Evolutionary conservation across 2,329 filamentous ascomycete species (phyloP), one percentile per base, ranked within the genome.

Genomic region (Fusarium proliferatum): DNA sequence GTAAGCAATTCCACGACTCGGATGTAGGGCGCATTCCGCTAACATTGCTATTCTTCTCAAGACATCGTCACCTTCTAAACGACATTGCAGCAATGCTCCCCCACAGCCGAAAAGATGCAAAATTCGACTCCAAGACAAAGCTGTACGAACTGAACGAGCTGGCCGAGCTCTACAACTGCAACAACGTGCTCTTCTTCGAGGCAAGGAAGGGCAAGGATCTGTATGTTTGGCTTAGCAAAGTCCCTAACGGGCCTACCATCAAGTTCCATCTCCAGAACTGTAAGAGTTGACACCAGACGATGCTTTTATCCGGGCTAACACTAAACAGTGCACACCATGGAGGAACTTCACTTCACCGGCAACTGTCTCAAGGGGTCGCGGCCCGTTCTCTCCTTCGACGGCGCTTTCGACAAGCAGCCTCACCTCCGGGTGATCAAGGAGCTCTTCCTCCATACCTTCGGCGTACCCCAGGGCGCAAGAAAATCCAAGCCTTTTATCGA

Each of bases 401-500:
- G 90, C 60, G 90, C 91, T 23, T 99, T 99, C 84, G 94, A 97
- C 69, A 89, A 88, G 75, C 88, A 94, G 78, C 93, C 95, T 5
- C 91, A 97, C 79, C 91, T 97, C 62, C 88, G 88, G 72, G 87
- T 97, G 73, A 91, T 98, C 79, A 95, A 97, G 82, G 95, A 98
- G 82, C 89, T 98, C 76, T 92, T 99, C 80, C 88, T 92, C 19
- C 95, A 97, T 78, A 93, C 92, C 16, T 98, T 99, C 81, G 95
- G 95, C 68, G 96, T 99, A 1, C 96, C 96, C 4, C 93, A 95
- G 78, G 92, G 92, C 28, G 92, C 95, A 30, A 89, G 94, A 77
- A 97, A 97, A 79, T 92, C 94, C 68, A 99, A 99, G 85, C 96
- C 96, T 7, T 99, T 99, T 79, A 88, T 98, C 71, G 96, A 99